Percentiles rank a stretch among this genome's conserved stretches.
Conservation (phyloP, 257 asterid species). For the Linderniella brevidens region DNA sequence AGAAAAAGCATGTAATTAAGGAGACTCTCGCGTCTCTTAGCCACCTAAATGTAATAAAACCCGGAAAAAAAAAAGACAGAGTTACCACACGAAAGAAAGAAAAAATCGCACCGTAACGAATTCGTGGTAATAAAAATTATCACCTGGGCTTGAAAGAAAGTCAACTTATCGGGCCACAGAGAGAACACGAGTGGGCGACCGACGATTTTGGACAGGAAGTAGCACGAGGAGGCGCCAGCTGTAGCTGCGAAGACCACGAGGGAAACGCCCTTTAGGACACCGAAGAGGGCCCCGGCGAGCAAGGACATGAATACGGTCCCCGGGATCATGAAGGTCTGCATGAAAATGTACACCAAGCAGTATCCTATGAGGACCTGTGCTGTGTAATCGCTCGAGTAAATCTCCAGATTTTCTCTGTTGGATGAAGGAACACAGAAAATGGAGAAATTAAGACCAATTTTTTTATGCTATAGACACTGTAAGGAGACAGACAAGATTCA, state of each 20-base stretch:
- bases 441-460: background rate
- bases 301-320: conserved; percentile 93
- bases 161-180: conserved; percentile 88
- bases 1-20: conserved; percentile 91
- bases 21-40: conserved; percentile 53
- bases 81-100: background rate
- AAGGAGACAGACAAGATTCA: no score
- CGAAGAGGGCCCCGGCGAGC: conserved; percentile 89
- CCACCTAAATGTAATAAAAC: conserved; percentile 29
- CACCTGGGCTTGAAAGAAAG: conserved; percentile 81
- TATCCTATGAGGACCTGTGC: conserved; percentile 80
- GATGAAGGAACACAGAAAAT: conserved; percentile 7
- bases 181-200: conserved; percentile 91
- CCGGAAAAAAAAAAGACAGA: no score
- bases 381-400: conserved; percentile 85
- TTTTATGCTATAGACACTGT: no score
- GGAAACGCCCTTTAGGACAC: conserved; percentile 76
- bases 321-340: conserved; percentile 99
- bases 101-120: conserved; percentile 6
- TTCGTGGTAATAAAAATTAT: conserved; percentile 7
- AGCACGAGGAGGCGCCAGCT: conserved; percentile 94
- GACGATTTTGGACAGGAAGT: conserved; percentile 62
- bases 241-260: conserved; percentile 87
- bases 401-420: conserved; percentile 77
- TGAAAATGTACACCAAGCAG: conserved; percentile 75